Conservation (phyloP, 2,329 filamentous ascomycete genomes). For the Pezicula carpinea region DNA sequence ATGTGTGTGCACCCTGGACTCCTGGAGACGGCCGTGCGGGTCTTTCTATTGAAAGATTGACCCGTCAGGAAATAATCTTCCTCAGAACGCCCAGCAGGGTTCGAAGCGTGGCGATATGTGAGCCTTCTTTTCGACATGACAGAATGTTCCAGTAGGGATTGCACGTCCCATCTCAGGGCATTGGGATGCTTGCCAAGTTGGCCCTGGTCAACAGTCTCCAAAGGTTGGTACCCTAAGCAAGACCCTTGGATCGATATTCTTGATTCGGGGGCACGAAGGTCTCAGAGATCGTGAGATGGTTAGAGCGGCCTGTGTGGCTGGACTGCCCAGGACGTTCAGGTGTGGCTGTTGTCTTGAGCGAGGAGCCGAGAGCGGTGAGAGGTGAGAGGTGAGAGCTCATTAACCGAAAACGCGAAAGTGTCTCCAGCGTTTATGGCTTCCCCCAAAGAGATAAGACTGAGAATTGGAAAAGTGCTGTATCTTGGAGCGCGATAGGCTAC, state of each 20-base stretch:
- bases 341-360: constrained; percentile 1
- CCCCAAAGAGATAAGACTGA: no score
- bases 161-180: not conserved
- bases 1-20: not conserved
- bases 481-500: no score
- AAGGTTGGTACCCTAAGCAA: not conserved
- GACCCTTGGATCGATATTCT: not conserved
- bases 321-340: constrained; percentile 4
- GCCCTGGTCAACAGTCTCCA: not conserved
- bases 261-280: not conserved
- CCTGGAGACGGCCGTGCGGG: no score
- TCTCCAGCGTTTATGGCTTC: no score
- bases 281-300: not conserved
- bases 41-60: not conserved
- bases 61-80: constrained; percentile 2
- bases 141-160: constrained; percentile 1
- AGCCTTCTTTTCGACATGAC: not conserved
- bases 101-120: not conserved
- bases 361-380: no score
- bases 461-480: no score
- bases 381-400: no score
- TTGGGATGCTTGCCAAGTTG: not conserved
- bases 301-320: constrained; percentile 17
- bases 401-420: no score
- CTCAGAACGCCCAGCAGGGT: not conserved